A percentile compares a stretch with the other conserved stretches of the same genome.
These are phyloP conservation scores for Schizophyllum commune DNA, from an alignment of 1,284 basidiomycete species.

Conservation along the genomic window DNA sequence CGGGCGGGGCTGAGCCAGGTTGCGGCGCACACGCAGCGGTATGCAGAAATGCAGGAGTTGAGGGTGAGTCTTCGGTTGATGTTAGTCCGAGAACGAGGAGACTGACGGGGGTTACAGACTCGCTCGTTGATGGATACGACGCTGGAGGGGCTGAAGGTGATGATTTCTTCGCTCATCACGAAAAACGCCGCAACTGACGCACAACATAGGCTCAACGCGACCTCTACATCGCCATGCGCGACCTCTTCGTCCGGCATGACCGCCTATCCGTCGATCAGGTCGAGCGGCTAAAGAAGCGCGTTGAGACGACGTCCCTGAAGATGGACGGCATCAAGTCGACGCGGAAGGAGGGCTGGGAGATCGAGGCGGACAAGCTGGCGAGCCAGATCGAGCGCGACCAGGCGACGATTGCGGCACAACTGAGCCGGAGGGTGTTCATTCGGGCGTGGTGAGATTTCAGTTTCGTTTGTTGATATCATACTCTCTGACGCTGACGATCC, in stretches of 20 bases:
- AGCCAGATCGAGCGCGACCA: slow-evolving; percentile 71
- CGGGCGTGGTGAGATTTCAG: slow-evolving; percentile 58
- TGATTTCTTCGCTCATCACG: too few species aligned
- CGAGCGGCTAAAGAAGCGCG: slow-evolving; percentile 77
- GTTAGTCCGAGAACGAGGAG: not conserved
- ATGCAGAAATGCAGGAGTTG: slow-evolving; percentile 72
- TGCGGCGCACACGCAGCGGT: slow-evolving; percentile 62
- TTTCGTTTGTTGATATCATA: not conserved
- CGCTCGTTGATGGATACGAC: slow-evolving; percentile 55
- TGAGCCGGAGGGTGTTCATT: slow-evolving; percentile 76
- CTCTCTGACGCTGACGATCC: slow-evolving; percentile 2
- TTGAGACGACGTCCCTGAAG: slow-evolving; percentile 69
- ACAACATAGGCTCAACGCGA: slow-evolving; percentile 69
- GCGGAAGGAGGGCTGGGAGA: slow-evolving; percentile 75
- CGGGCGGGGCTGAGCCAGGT: slow-evolving; percentile 62
- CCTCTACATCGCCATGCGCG: slow-evolving; percentile 77
- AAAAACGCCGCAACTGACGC: too few species aligned
- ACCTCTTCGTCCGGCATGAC: slow-evolving; percentile 78
- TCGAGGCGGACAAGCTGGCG: slow-evolving; percentile 70
- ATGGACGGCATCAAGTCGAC: slow-evolving; percentile 63
- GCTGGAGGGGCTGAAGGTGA: slow-evolving; percentile 70
- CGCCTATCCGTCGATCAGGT: slow-evolving; percentile 79
- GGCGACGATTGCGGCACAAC: slow-evolving; percentile 57
- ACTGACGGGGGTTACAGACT: slow-evolving; percentile 30
- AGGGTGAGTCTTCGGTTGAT: slow-evolving; percentile 45